These are phyloP conservation scores for Calonectria pseudoreteaudii DNA, from an alignment of 2,329 filamentous ascomycete genomes.

Conservation along the genomic window DNA sequence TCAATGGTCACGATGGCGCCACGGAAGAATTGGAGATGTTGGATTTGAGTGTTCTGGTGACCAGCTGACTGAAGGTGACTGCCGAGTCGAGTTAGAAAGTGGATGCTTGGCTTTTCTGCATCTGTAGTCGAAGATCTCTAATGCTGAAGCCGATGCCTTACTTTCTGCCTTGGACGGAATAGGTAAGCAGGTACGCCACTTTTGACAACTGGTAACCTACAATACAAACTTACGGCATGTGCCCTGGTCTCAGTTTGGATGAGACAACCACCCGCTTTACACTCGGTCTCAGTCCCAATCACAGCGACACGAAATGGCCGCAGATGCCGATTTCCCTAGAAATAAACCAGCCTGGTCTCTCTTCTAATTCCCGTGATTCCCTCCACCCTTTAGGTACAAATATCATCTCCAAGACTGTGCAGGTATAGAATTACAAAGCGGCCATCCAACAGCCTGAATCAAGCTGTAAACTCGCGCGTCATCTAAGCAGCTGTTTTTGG, in stretches of 20 bases:
- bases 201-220: neutral
- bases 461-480: neutral
- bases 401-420: neutral
- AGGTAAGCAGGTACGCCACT: neutral
- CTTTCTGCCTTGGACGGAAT: neutral
- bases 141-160: constrained; percentile 1
- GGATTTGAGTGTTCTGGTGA: neutral
- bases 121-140: neutral
- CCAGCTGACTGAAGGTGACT: neutral
- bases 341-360: neutral
- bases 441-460: neutral
- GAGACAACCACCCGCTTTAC: neutral
- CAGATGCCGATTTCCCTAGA: neutral
- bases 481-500: neutral
- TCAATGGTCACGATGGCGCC: neutral
- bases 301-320: neutral
- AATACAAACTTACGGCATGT: neutral
- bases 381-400: neutral
- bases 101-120: neutral
- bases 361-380: neutral
- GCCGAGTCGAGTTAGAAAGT: neutral
- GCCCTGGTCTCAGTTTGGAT: neutral
- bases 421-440: neutral
- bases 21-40: neutral
- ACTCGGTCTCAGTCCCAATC: neutral